Conservation (phyloP, 2,329 filamentous ascomycete species). For the Ophiostoma sp. region DNA sequence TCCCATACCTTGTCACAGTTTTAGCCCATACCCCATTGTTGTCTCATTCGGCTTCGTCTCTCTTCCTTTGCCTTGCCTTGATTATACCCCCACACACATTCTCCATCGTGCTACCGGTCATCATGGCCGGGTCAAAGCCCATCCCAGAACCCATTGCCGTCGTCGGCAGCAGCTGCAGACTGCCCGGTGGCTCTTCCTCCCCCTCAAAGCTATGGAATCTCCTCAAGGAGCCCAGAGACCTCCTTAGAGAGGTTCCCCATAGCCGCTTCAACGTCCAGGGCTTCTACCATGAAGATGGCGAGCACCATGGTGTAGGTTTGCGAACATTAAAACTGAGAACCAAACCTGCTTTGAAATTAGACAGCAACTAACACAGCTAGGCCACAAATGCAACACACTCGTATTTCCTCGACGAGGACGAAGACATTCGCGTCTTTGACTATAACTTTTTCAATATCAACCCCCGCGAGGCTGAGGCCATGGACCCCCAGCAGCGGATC, state of each 20-base stretch:
- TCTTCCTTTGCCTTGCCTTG: not conserved
- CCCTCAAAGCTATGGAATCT: conserved; percentile 25
- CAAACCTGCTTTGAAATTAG: not conserved
- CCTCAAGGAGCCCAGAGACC: conserved; percentile 16
- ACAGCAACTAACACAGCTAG: conserved; percentile 11
- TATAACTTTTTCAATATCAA: conserved; percentile 35
- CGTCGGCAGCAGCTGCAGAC: conserved; percentile 24
- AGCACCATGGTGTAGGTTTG: conserved; percentile 21
- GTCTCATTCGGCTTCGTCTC: not conserved
- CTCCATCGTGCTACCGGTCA: not conserved
- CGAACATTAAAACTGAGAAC: not conserved
- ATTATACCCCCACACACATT: not conserved
- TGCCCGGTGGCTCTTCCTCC: conserved; percentile 22
- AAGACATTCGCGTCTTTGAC: conserved; percentile 34
- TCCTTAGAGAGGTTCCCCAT: conserved; percentile 19
- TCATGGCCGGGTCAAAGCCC: conserved; percentile 5
- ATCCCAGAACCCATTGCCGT: conserved; percentile 25
- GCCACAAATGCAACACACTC: conserved; percentile 18
- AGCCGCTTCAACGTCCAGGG: conserved; percentile 23
- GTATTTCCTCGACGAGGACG: conserved; percentile 34
- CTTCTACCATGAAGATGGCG: conserved; percentile 23
- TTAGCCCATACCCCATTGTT: too few species aligned
- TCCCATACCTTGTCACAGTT: not conserved
- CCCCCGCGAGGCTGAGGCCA: conserved; percentile 31
- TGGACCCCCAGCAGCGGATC: conserved; percentile 34